Percentiles rank a stretch among this genome's conserved stretches.
These are phyloP conservation scores for Rhizopus stolonifer DNA, from an alignment of 371 early-diverging fungal species.

Conservation along the genomic window DNA sequence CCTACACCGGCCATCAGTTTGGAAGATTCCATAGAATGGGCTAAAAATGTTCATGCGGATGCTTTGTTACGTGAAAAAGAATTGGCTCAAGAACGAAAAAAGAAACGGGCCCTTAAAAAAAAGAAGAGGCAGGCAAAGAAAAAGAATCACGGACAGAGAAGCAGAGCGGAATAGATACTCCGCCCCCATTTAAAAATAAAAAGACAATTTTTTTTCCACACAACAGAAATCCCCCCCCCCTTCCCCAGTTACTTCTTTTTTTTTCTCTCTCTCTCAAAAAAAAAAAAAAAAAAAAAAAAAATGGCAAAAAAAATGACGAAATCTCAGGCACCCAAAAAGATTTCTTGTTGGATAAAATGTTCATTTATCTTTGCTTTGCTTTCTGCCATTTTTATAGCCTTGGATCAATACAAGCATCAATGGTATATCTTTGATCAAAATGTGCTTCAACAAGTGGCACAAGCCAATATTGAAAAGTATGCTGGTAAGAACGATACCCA, in stretches of 20 bases:
- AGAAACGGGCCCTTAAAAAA: neutral
- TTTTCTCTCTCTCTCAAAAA: neutral
- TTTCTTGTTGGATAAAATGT: slow-evolving; percentile 21
- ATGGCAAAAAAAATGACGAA: slow-evolving; percentile 7
- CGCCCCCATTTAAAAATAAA: neutral
- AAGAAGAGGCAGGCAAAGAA: slow-evolving; percentile 8
- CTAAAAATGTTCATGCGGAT: slow-evolving; percentile 1
- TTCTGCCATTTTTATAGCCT: slow-evolving; percentile 31
- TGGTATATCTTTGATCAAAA: slow-evolving; percentile 49
- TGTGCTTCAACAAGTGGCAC: slow-evolving; percentile 41
- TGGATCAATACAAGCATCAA: slow-evolving; percentile 41
- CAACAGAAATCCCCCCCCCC: neutral
- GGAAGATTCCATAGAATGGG: slow-evolving; percentile 20
- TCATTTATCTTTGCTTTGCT: slow-evolving; percentile 28
- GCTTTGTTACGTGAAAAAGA: slow-evolving; percentile 1
- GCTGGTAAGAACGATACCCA: slow-evolving; percentile 27
- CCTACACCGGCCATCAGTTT: slow-evolving; percentile 25
- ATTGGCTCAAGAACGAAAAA: neutral
- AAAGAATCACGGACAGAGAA: neutral
- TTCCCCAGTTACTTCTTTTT: neutral
- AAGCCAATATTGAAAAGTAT: slow-evolving; percentile 44
- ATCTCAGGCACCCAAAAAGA: slow-evolving; percentile 6
- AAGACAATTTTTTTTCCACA: neutral
- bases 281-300: neutral
- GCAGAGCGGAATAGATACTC: neutral